Conservation (phyloP, 2,329 filamentous ascomycete species). For the Fusarium odoratissimum region DNA sequence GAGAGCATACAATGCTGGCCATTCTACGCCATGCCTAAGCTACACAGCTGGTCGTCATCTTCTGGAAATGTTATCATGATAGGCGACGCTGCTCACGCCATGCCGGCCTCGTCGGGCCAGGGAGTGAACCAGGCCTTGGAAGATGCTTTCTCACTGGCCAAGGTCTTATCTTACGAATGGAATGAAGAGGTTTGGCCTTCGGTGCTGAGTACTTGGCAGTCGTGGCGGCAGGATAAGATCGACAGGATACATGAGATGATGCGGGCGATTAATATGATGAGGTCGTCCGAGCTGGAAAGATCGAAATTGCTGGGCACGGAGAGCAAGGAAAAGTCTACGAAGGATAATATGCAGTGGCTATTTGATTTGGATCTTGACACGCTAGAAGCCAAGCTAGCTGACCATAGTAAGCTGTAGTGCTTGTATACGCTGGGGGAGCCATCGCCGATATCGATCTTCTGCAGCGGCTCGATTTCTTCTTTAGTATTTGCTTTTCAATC, state of each 20-base stretch:
- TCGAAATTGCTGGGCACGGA: neutral
- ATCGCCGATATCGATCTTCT: neutral
- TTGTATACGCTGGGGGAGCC: neutral
- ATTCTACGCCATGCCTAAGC: neutral
- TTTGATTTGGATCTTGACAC: neutral
- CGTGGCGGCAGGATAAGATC: neutral
- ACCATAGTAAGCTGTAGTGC: neutral
- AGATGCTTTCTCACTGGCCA: neutral
- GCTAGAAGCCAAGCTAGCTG: neutral
- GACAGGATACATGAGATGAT: neutral
- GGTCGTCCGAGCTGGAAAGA: neutral
- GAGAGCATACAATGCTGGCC: neutral
- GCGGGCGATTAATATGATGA: neutral
- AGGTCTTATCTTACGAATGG: neutral
- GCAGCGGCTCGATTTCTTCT: neutral
- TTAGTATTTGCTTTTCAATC: neutral
- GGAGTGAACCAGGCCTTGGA: neutral
- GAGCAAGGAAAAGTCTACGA: rapidly evolving
- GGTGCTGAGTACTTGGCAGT: neutral
- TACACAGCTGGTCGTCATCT: neutral
- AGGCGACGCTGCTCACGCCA: neutral
- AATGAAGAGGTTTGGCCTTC: neutral
- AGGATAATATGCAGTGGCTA: neutral
- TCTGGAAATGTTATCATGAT: neutral
- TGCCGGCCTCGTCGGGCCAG: neutral